Conservation (phyloP, 2,329 filamentous ascomycete genomes). For the Sporothrix globosa region DNA sequence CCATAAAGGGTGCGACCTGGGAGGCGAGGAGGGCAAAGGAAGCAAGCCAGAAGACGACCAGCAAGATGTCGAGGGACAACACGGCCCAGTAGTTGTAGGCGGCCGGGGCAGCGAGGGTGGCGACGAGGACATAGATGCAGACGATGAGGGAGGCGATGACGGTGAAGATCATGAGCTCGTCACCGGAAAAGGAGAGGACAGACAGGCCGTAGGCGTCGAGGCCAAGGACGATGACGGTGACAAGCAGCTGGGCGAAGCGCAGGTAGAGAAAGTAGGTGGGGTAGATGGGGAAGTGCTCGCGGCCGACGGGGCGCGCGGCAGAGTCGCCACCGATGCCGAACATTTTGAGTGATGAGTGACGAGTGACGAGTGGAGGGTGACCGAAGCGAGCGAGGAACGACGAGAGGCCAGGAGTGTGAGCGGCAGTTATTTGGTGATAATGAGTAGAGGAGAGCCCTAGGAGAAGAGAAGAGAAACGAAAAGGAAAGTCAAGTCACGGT, state of each 20-base stretch:
- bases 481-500: background rate
- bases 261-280: slow-evolving; percentile 50
- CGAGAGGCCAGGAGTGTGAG: no score
- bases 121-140: slow-evolving; percentile 52
- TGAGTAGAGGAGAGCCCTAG: background rate
- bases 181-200: slow-evolving; percentile 45
- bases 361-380: background rate
- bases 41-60: slow-evolving; percentile 57
- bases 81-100: slow-evolving; percentile 60
- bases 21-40: slow-evolving; percentile 50
- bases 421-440: background rate
- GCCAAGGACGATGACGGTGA: slow-evolving; percentile 52
- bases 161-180: slow-evolving; percentile 45
- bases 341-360: background rate
- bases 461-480: slow-evolving; percentile 6
- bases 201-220: slow-evolving; percentile 51
- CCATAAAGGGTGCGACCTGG: slow-evolving; percentile 41
- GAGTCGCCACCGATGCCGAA: slow-evolving; percentile 35
- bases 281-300: slow-evolving; percentile 53
- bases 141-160: slow-evolving; percentile 51
- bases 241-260: slow-evolving; percentile 51
- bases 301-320: slow-evolving; percentile 44
- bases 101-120: slow-evolving; percentile 47
- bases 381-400: background rate
- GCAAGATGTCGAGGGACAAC: slow-evolving; percentile 55